phyloP scores from a whole-genome alignment of 352 stramenopile species.

The Phytopythium ostracodes region DNA sequence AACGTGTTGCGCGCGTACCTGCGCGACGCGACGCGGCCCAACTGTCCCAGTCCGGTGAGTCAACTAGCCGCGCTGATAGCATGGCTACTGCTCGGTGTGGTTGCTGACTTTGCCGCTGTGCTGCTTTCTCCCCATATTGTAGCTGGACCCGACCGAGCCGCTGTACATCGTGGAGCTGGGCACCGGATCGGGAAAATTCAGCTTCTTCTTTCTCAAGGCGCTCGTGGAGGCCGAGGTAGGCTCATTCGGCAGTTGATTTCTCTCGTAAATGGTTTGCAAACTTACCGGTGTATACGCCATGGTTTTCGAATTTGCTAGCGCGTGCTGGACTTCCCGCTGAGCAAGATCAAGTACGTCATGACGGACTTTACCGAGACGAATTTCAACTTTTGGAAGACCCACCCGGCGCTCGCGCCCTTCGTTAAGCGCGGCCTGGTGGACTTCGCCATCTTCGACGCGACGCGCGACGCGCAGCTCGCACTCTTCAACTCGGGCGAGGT shows the following conservation, averaged over 20 bases:
- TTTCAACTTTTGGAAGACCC: constrained; percentile 92
- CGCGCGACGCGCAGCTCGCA: constrained; percentile 76
- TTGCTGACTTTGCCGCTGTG: not conserved
- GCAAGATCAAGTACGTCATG: constrained; percentile 94
- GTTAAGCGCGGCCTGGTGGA: constrained; percentile 87
- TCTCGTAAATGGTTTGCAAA: not conserved
- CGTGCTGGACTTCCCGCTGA: constrained; percentile 84
- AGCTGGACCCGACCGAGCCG: constrained; percentile 72
- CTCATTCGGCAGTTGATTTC: not conserved
- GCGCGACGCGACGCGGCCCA: constrained; percentile 39
- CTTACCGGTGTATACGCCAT: not conserved
- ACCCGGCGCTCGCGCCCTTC: constrained; percentile 83
- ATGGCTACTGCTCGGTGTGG: not conserved
- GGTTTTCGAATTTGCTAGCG: constrained; percentile 22
- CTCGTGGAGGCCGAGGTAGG: constrained; percentile 55
- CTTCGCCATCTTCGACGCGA: constrained; percentile 93
- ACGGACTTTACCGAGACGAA: constrained; percentile 93
- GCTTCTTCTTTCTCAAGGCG: constrained; percentile 93
- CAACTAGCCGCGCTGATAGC: not conserved
- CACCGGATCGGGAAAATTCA: constrained; percentile 92
- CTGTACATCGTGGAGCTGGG: constrained; percentile 95
- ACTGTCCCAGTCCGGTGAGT: constrained; percentile 26
- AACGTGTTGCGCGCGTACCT: constrained; percentile 67
- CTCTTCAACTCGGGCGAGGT: constrained; percentile 57
- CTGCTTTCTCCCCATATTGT: not conserved